These are phyloP conservation scores for Erigeron philadelphicus DNA, from an alignment of 140 eudicot genomes.

Conservation along the genomic window DNA sequence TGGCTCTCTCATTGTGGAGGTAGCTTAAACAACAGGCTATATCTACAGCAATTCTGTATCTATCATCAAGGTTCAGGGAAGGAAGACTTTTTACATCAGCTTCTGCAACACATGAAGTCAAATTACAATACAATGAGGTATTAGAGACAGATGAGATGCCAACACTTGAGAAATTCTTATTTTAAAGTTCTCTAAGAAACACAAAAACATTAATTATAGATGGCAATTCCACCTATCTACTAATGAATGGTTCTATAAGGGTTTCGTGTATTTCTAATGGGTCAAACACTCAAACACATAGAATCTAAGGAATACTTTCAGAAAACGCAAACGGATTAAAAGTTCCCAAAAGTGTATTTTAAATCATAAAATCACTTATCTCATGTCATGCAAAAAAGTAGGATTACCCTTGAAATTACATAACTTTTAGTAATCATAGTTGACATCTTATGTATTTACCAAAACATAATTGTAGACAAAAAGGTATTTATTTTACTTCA, in stretches of 20 bases:
- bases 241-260: not conserved
- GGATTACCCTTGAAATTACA: not conserved
- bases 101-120: conserved; percentile 37
- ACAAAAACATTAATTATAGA: not conserved
- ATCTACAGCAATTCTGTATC: conserved; percentile 52
- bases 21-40: conserved; percentile 63
- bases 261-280: not conserved
- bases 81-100: conserved; percentile 43
- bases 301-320: not conserved
- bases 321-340: not conserved
- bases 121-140: not conserved
- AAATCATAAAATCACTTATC: not conserved
- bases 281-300: not conserved
- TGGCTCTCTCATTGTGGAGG: conserved; percentile 71
- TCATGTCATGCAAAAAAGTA: not conserved
- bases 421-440: not conserved
- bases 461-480: not conserved
- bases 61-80: conserved; percentile 37
- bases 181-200: not conserved
- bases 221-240: not conserved
- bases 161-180: not conserved
- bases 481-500: not conserved
- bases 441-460: not conserved
- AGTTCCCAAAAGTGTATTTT: not conserved
- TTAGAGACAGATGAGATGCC: too few relatives aligned